Percentiles rank a stretch among this genome's conserved stretches.
Evolutionary conservation across 164 flowering plant genomes (phyloP).

Genomic region (Paratinospora sagittata): DNA sequence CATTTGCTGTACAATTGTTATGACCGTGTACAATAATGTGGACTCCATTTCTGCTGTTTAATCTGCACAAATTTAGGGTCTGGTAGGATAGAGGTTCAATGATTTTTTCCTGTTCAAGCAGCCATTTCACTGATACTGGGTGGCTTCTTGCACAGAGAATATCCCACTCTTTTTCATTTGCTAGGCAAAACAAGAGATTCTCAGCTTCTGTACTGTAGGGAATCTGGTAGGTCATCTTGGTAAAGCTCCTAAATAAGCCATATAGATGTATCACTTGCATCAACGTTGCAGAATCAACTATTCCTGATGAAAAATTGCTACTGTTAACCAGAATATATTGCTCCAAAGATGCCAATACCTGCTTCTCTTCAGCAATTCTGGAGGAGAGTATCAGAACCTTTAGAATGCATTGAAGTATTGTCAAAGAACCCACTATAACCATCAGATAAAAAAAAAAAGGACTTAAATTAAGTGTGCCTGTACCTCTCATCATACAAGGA

Average conservation of each 20-base stretch:
- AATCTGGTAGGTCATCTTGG: constrained; percentile 43
- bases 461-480: too few species aligned
- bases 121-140: constrained; percentile 59
- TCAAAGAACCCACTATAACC: not conserved
- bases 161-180: constrained; percentile 63
- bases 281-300: constrained; percentile 26
- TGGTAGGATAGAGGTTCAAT: constrained; percentile 45
- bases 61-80: constrained; percentile 53
- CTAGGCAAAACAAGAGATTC: constrained; percentile 52
- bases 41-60: constrained; percentile 19
- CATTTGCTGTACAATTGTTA: constrained; percentile 20
- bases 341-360: constrained; percentile 76
- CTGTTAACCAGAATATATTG: constrained; percentile 72
- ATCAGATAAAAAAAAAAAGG: constrained; percentile 4
- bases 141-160: constrained; percentile 48
- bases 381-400: constrained; percentile 8
- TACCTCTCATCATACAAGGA: constrained; percentile 78
- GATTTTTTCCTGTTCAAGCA: constrained; percentile 81
- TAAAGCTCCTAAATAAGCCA: constrained; percentile 54
- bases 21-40: constrained; percentile 20
- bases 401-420: not conserved
- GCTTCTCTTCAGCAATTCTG: constrained; percentile 86
- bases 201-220: constrained; percentile 81
- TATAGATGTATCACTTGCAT: constrained; percentile 55
- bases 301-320: constrained; percentile 25